Base-by-base conservation (phyloP, 2,329 filamentous ascomycete species). In the Aspergillus sp. region DNA sequence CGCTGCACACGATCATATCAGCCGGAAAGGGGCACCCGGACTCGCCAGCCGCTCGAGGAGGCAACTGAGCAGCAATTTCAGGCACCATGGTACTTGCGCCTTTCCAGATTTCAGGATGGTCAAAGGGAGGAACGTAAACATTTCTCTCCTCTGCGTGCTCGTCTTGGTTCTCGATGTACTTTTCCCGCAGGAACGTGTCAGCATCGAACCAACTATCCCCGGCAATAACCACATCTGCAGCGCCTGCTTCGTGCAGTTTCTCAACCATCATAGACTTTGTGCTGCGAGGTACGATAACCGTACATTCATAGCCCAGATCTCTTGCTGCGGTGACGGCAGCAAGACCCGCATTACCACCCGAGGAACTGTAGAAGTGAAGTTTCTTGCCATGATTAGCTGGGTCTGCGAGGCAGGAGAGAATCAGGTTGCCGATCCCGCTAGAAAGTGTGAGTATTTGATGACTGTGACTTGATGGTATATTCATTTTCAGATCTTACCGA, bases 291-390 rank as follows among this genome's bases (percentile, higher is more conserved):
- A 90, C 80, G 38, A 89, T 83, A 46, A 94, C 83, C 2, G 86
- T 90, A 57, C 80, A 82, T 1, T 78, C 76, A 13, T 76, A 73
- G 29, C 72, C 67, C 6, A 91, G 73, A 5, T 79, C 71, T n/a
- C 72, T 70, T 3, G 87, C 84, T 1, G 88, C 85, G 34, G 81
- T 79, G 3, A 87, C 85, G 56, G 85, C 87, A 1, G 87, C 88
- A 1, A 94, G 78, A 1, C 88, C 88, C 2, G 88, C 88, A 60
- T 94, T 94, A 43, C 88, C 88, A 39, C 85, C 88, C 1, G 81
- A 86, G 13, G 83, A 86, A 61, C 76, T 85, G 72, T 86, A 91
- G 74, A 90, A 90, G 69, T 86, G 85, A 6, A 66, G 66, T 36
- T 68, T 59, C 59, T 60, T 67, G 42, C 39, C 45, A 8, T 51